phyloP scores from a whole-genome alignment of 768 basidiomycete species.

The Zangia roseola region DNA sequence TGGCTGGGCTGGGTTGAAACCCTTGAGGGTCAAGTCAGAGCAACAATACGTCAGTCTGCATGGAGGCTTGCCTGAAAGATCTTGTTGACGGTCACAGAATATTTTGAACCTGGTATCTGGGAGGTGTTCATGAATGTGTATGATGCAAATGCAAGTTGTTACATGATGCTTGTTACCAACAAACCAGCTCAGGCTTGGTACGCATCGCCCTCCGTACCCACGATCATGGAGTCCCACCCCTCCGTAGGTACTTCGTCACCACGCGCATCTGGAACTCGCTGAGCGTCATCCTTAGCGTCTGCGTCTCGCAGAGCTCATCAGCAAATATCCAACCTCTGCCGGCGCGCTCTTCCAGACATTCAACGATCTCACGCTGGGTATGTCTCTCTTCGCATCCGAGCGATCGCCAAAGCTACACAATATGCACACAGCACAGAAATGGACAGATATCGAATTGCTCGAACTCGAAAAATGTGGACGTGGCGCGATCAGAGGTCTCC shows the following conservation, averaged over 20 bases:
- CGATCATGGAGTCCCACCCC: constrained; percentile 23
- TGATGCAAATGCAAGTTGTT: neutral
- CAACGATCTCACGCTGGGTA: constrained; percentile 70
- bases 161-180: too few species aligned
- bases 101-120: constrained; percentile 42
- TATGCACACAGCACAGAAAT: constrained; percentile 60
- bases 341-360: constrained; percentile 70
- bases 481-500: constrained; percentile 58
- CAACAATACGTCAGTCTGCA: neutral
- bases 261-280: neutral
- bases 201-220: too few species aligned
- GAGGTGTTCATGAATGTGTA: constrained; percentile 16
- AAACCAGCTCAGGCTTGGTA: too few species aligned
- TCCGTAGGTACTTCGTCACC: constrained; percentile 16
- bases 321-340: constrained; percentile 62
- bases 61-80: constrained; percentile 41
- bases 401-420: neutral
- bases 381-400: constrained; percentile 5
- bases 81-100: constrained; percentile 45
- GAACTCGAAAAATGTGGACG: constrained; percentile 56
- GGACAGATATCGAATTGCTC: constrained; percentile 61
- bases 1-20: constrained; percentile 43
- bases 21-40: constrained; percentile 27
- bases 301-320: constrained; percentile 44
- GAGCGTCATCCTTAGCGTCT: constrained; percentile 37